phyloP scores from a whole-genome alignment of 2,329 filamentous ascomycete species.

The Stachybotrys echinatus region DNA sequence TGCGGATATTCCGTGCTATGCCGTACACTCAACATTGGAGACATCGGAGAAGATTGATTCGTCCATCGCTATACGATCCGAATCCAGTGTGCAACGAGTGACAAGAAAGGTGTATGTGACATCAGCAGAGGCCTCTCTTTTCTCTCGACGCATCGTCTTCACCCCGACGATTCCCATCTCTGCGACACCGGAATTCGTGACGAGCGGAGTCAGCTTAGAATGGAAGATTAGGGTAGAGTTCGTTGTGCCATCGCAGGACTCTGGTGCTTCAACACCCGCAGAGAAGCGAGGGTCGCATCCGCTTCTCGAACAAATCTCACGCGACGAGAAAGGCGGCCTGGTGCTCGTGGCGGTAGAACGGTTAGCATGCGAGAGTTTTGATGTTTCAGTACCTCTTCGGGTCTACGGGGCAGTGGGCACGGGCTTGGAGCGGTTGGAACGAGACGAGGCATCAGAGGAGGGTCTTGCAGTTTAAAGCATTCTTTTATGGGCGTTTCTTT shows the following conservation, averaged over 20 bases:
- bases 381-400: slow-evolving; percentile 76
- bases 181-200: slow-evolving; percentile 88
- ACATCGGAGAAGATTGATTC: slow-evolving; percentile 79
- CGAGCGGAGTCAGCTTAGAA: slow-evolving; percentile 77
- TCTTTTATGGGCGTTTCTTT: not conserved
- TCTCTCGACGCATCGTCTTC: slow-evolving; percentile 73
- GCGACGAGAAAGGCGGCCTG: slow-evolving; percentile 69
- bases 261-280: slow-evolving; percentile 11
- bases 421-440: slow-evolving; percentile 50
- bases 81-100: slow-evolving; percentile 79
- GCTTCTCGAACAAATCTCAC: slow-evolving; percentile 73
- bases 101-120: slow-evolving; percentile 77
- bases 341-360: slow-evolving; percentile 74
- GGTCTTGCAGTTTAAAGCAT: slow-evolving; percentile 30
- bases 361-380: slow-evolving; percentile 81
- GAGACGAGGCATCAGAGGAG: slow-evolving; percentile 48
- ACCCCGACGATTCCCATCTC: slow-evolving; percentile 74
- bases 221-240: slow-evolving; percentile 94
- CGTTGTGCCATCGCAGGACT: slow-evolving; percentile 62
- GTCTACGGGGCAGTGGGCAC: slow-evolving; percentile 66
- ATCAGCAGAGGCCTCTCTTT: slow-evolving; percentile 77
- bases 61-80: slow-evolving; percentile 75
- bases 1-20: slow-evolving; percentile 77
- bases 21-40: slow-evolving; percentile 78
- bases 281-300: slow-evolving; percentile 26